A percentile compares a stretch with the other conserved stretches of the same genome.
These are phyloP conservation scores for Exophiala phaeomuriformis DNA, from an alignment of 2,329 filamentous ascomycete species.

Conservation along the genomic window DNA sequence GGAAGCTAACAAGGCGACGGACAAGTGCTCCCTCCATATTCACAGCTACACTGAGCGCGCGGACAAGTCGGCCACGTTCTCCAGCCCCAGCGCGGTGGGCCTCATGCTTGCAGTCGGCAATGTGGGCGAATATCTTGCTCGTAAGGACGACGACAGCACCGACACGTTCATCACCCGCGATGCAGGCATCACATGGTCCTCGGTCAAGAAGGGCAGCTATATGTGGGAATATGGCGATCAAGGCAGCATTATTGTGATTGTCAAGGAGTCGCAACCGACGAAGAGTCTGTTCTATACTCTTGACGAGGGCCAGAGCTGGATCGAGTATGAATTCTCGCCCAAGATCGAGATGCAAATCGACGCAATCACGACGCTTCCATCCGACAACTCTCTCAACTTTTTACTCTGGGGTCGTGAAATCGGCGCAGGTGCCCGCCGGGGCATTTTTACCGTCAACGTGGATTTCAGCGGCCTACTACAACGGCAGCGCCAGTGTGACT, in stretches of 20 bases:
- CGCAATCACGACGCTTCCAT: constrained; percentile 80
- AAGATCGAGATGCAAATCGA: constrained; percentile 63
- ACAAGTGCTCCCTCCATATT: constrained; percentile 78
- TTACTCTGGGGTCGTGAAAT: constrained; percentile 70
- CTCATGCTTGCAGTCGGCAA: constrained; percentile 89
- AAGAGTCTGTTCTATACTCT: constrained; percentile 66
- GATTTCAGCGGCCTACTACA: constrained; percentile 80
- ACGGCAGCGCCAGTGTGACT: constrained; percentile 55
- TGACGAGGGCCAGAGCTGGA: constrained; percentile 76
- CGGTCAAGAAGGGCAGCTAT: constrained; percentile 78
- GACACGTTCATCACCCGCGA: constrained; percentile 87
- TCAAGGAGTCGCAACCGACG: constrained; percentile 61
- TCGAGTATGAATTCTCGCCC: constrained; percentile 61
- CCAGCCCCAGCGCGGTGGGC: constrained; percentile 78
- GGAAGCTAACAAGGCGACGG: constrained; percentile 45
- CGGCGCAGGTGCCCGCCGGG: constrained; percentile 36
- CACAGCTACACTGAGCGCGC: constrained; percentile 90
- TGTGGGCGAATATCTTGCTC: constrained; percentile 65
- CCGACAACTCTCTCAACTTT: constrained; percentile 85
- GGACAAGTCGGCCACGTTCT: constrained; percentile 78
- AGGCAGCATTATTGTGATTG: constrained; percentile 84
- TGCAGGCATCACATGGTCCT: constrained; percentile 81
- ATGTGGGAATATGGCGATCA: constrained; percentile 95
- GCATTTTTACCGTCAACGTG: constrained; percentile 68
- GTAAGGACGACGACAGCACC: constrained; percentile 68